These are phyloP conservation scores for Astrothelium macrocarpum DNA, from an alignment of 495 filamentous ascomycete genomes.

Conservation along the genomic window DNA sequence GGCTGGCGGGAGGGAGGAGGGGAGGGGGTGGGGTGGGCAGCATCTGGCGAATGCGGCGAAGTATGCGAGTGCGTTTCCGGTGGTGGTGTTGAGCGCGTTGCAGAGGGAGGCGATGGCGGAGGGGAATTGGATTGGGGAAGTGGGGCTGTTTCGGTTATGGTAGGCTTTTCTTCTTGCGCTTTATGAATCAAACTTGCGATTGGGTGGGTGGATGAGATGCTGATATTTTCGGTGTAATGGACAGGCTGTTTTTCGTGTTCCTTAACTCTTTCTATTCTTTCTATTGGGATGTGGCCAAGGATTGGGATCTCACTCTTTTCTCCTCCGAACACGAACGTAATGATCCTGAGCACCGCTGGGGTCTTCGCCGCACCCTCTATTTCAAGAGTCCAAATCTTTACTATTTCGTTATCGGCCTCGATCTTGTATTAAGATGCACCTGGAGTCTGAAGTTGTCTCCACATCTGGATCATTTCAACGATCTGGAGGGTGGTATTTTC, in stretches of 20 bases:
- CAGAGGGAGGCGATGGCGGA: conserved; percentile 57
- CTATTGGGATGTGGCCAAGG: conserved; percentile 94
- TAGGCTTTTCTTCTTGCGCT: conserved; percentile 24
- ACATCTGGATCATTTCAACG: conserved; percentile 68
- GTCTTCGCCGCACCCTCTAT: conserved; percentile 61
- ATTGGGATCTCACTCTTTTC: conserved; percentile 93
- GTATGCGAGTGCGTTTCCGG: conserved; percentile 84
- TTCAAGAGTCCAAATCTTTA: conserved; percentile 63
- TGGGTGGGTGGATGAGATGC: background rate
- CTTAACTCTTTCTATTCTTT: conserved; percentile 86
- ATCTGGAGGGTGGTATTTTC: conserved; percentile 79
- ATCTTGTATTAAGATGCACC: conserved; percentile 74
- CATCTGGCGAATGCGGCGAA: conserved; percentile 90
- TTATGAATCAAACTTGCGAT: background rate
- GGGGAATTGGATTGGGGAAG: conserved; percentile 46
- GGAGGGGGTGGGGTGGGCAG: conserved; percentile 57
- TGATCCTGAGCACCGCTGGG: conserved; percentile 59
- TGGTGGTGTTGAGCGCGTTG: conserved; percentile 67
- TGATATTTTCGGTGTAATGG: background rate
- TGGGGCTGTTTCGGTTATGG: conserved; percentile 48
- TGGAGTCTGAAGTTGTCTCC: conserved; percentile 81
- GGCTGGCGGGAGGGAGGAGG: background rate
- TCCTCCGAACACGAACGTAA: conserved; percentile 36
- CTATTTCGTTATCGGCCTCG: conserved; percentile 69
- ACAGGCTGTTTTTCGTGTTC: conserved; percentile 49